Percentiles rank a stretch among this genome's conserved stretches.
These are phyloP conservation scores for Euphrasia arctica DNA, from an alignment of 305 asterid genomes.

Conservation along the genomic window DNA sequence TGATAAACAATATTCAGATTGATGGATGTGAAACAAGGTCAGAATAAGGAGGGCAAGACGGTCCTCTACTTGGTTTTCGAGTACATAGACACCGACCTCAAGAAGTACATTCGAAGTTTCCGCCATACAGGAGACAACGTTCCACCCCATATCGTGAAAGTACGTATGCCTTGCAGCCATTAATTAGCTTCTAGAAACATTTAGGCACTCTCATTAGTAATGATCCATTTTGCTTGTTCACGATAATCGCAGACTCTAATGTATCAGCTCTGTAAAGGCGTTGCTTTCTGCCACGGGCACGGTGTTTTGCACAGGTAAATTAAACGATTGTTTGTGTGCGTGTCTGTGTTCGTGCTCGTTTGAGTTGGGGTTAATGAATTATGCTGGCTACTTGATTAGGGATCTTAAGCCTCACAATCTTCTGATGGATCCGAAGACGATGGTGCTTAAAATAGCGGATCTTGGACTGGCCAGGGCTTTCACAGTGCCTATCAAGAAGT, in stretches of 20 bases:
- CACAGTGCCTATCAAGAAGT: constrained; percentile 94
- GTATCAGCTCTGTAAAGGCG: constrained; percentile 97
- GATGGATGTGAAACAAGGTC: constrained; percentile 93
- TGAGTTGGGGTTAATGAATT: background rate
- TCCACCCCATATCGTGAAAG: constrained; percentile 61
- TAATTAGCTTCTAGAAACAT: no score
- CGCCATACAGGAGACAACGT: constrained; percentile 52
- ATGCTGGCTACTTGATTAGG: constrained; percentile 35
- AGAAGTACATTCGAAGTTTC: constrained; percentile 79
- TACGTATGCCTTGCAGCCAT: constrained; percentile 12
- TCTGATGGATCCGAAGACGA: constrained; percentile 89
- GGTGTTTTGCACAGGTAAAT: constrained; percentile 85
- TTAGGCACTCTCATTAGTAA: background rate
- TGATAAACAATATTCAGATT: constrained; percentile 37
- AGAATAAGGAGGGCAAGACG: constrained; percentile 88
- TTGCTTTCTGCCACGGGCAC: constrained; percentile 96
- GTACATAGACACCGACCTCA: constrained; percentile 93
- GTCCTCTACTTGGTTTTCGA: constrained; percentile 92
- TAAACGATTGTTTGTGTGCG: background rate
- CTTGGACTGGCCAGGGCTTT: constrained; percentile 91
- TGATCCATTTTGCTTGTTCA: background rate
- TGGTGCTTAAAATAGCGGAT: constrained; percentile 91
- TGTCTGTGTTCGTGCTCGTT: no score
- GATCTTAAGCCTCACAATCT: constrained; percentile 98
- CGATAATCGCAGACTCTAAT: constrained; percentile 60